phyloP scores from a whole-genome alignment of 2,329 filamentous ascomycete genomes.

The Clonostachys rosea region DNA sequence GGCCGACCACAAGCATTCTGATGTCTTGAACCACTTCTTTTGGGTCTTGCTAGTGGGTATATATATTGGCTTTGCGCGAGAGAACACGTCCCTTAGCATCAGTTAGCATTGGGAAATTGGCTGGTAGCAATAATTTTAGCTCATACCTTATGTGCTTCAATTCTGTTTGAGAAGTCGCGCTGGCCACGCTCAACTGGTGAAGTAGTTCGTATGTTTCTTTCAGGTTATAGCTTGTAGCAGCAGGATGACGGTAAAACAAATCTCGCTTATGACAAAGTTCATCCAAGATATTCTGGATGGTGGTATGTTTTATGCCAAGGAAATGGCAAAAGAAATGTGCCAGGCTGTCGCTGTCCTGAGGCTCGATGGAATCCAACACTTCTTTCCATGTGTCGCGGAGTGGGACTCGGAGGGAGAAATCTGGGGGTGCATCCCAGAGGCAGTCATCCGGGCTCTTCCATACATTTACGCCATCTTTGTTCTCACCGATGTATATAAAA shows the following conservation, averaged over 20 bases:
- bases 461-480: no score
- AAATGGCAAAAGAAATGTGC: background rate
- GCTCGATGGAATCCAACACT: background rate
- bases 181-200: no score
- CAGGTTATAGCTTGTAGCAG: no score
- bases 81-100: no score
- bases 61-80: background rate
- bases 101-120: no score
- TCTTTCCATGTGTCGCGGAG: background rate
- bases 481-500: no score
- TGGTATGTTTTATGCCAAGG: background rate
- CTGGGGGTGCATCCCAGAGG: background rate
- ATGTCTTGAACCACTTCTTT: slow-evolving; percentile 9
- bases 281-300: background rate
- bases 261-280: background rate
- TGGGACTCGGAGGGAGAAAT: background rate
- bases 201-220: no score
- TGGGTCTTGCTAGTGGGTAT: background rate
- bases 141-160: no score
- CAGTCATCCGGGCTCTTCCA: no score
- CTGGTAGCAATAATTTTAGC: no score
- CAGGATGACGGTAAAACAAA: no score
- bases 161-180: no score
- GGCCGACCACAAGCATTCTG: slow-evolving; percentile 17
- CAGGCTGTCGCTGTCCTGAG: background rate